Percentiles rank a stretch among this genome's conserved stretches.
These are phyloP conservation scores for Tricholoma bakamatsutake DNA, from an alignment of 768 basidiomycete species.

Conservation along the genomic window DNA sequence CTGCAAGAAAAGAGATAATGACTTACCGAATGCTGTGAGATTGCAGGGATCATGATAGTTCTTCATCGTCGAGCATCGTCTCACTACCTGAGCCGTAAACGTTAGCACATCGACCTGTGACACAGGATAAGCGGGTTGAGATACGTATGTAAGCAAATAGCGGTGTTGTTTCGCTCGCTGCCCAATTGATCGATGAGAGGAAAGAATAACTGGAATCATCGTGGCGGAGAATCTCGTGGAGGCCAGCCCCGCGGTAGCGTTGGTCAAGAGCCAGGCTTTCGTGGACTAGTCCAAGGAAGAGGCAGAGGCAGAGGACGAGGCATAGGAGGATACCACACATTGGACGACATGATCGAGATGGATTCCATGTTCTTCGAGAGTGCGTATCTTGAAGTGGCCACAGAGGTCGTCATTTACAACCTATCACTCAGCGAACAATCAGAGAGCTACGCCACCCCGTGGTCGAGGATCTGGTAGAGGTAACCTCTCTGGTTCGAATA, in stretches of 20 bases:
- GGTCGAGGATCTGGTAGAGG: constrained; percentile 11
- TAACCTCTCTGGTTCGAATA: constrained; percentile 11
- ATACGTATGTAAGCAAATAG: no score
- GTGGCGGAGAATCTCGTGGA: constrained; percentile 13
- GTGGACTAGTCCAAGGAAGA: constrained; percentile 23
- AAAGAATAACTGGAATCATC: constrained; percentile 1
- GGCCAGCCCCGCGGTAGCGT: constrained; percentile 9
- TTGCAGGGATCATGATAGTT: no score
- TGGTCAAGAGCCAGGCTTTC: constrained; percentile 12
- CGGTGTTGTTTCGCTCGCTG: no score
- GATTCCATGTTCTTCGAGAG: constrained; percentile 16
- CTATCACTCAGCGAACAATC: constrained; percentile 9
- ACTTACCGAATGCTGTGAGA: no score
- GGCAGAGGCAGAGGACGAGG: constrained; percentile 18
- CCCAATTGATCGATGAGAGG: not conserved
- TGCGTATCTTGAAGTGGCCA: constrained; percentile 14
- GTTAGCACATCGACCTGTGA: no score
- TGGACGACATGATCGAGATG: constrained; percentile 14
- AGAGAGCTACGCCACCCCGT: constrained; percentile 16
- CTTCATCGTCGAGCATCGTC: no score
- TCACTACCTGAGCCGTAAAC: no score
- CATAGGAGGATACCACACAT: constrained; percentile 17
- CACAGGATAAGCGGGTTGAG: no score
- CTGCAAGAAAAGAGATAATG: no score
- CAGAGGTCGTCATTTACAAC: not conserved